These are phyloP conservation scores for Pontederia paniculata DNA, from an alignment of 176 grass and related monocot species.

Conservation along the genomic window DNA sequence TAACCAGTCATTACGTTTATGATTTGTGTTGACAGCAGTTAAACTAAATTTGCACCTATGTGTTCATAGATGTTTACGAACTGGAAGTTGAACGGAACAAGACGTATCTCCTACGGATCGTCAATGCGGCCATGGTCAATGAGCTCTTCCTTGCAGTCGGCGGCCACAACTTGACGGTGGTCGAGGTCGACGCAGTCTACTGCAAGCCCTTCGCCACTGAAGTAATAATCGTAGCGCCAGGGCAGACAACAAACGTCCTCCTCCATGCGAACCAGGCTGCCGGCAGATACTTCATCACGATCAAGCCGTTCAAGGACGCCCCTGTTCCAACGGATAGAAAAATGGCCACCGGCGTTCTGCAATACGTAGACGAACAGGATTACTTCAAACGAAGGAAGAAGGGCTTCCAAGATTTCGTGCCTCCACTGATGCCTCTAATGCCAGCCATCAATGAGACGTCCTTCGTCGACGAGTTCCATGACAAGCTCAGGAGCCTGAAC, in stretches of 20 bases:
- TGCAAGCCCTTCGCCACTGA: constrained; percentile 34
- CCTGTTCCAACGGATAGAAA: constrained; percentile 39
- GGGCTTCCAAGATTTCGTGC: constrained; percentile 16
- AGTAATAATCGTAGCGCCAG: constrained; percentile 31
- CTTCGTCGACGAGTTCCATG: constrained; percentile 31
- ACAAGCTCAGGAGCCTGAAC: constrained; percentile 37
- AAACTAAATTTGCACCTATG: background rate
- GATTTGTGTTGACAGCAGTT: background rate
- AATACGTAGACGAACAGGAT: constrained; percentile 35
- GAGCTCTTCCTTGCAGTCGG: constrained; percentile 59
- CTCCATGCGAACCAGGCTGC: constrained; percentile 30
- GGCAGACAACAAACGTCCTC: constrained; percentile 53
- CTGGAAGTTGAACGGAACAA: constrained; percentile 36
- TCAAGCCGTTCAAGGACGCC: constrained; percentile 30
- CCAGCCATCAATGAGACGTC: constrained; percentile 19
- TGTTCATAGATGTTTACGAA: constrained; percentile 35
- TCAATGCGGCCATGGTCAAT: constrained; percentile 60
- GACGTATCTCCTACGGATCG: constrained; percentile 50
- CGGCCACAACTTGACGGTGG: constrained; percentile 50
- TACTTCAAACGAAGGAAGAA: constrained; percentile 2
- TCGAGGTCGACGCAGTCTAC: constrained; percentile 60
- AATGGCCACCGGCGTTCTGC: constrained; percentile 41
- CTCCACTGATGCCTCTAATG: constrained; percentile 25
- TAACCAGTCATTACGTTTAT: background rate
- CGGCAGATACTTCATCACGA: constrained; percentile 40